Base-by-base conservation (phyloP, 495 filamentous ascomycete genomes). In the Xylaria nigripes region DNA sequence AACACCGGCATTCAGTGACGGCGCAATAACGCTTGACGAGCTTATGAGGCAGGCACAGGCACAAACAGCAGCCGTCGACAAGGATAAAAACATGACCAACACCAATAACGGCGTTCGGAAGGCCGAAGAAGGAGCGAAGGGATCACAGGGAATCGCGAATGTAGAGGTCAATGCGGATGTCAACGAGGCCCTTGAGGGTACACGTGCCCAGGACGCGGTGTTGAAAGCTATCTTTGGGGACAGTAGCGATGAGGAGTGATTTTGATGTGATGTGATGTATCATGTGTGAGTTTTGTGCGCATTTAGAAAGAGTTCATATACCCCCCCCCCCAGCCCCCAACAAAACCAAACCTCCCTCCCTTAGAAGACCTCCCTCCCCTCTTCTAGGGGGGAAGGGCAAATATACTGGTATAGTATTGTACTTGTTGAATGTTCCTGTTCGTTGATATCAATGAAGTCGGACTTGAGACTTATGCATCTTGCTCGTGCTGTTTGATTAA, bases 201-300 rank as follows among this genome's bases (percentile, higher is more conserved):
- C 86, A 59, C 83, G 83, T 51, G 88, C 91, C 4, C 85, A 85
- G 2, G 92, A 96, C 44, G 89, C 86, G n/a, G 84, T 96, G 3
- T 94, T 98, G 63, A 87, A 84, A 66, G 89, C 89, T 19, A 90
- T 98, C 15, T 98, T 98, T 76, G 93, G 92, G 8, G 89, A 87
- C 65, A 87, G 85, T 51, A 86, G 88, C 61, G 85, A 91, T 13
- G 76, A 80, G n/a, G 68, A 64, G 51, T 66, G 61, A 24, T 0
- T 25, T 34, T 18, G 18, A 36, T 44, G 22, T 3, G 7, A 21
- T 2, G 7, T 44, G 7, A 6, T 4, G 2, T 3, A 7, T 44
- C 13, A 44, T 41, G 5, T 41, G n/a, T 30, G 27, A 30, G 27
- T 5, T 30, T 30, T 30, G 27, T 5, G 27, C 27, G 10, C 27